Conservation (phyloP, 768 basidiomycete genomes). For the Antrodiella citrinella region DNA sequence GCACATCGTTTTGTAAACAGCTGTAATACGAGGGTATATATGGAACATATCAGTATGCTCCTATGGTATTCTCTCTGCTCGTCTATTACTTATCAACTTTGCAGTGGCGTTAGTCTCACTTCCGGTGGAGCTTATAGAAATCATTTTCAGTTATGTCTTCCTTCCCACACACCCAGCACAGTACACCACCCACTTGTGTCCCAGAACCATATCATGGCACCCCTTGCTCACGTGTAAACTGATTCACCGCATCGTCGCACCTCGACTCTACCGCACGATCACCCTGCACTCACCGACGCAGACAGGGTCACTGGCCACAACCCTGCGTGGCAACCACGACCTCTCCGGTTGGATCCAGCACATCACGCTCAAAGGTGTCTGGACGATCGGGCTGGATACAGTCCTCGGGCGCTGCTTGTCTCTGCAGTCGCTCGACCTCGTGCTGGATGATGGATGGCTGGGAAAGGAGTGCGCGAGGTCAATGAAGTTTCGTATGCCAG, state of each 20-base stretch:
- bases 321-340: slow-evolving; percentile 28
- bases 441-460: slow-evolving; percentile 16
- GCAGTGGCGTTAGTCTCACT: slow-evolving; percentile 15
- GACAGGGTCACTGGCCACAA: slow-evolving; percentile 27
- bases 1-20: too few relatives aligned
- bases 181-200: too few relatives aligned
- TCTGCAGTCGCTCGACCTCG: slow-evolving; percentile 34
- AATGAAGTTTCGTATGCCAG: too few relatives aligned
- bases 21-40: too few relatives aligned
- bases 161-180: slow-evolving; percentile 8
- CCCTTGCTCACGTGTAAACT: slow-evolving; percentile 43
- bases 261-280: slow-evolving; percentile 49
- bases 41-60: too few relatives aligned
- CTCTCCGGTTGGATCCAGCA: slow-evolving; percentile 34
- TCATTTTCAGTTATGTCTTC: slow-evolving; percentile 31
- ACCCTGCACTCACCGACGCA: slow-evolving; percentile 34
- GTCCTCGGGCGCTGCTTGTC: slow-evolving; percentile 20
- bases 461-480: background rate
- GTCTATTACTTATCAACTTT: too few relatives aligned
- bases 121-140: slow-evolving; percentile 38
- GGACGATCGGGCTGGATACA: slow-evolving; percentile 27
- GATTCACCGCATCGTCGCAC: slow-evolving; percentile 49
- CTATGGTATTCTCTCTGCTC: too few relatives aligned
- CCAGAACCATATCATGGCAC: slow-evolving; percentile 18
- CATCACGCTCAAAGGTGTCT: slow-evolving; percentile 35